Percentiles rank a stretch among this genome's conserved stretches.
Conservation (phyloP, 225 moss, liverwort and hornwort genomes). For the Polytrichum formosum region DNA sequence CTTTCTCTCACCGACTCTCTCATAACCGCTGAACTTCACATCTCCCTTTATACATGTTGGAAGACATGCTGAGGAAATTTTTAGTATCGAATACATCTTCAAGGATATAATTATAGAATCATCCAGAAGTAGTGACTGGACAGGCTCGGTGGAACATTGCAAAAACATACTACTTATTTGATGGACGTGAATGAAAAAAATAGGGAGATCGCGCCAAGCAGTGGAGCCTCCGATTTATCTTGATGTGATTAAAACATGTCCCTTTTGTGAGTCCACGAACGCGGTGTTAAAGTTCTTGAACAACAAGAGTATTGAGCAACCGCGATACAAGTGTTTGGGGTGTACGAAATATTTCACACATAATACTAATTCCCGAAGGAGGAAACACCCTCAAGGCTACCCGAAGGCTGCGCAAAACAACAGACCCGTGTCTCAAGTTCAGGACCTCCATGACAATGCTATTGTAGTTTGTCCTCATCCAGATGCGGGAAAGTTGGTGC, state of each 20-base stretch:
- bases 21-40: too few relatives aligned
- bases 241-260: neutral
- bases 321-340: neutral
- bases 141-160: too few relatives aligned
- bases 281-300: neutral
- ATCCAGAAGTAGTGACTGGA: too few relatives aligned
- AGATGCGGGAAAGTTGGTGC: neutral
- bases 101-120: too few relatives aligned
- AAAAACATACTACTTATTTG: too few relatives aligned
- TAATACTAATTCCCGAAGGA: neutral
- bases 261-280: neutral
- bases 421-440: too few relatives aligned
- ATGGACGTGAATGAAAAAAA: neutral
- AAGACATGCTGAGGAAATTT: too few relatives aligned
- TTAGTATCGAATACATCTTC: too few relatives aligned
- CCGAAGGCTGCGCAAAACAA: neutral
- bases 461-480: neutral
- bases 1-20: too few relatives aligned
- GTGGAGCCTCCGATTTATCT: neutral
- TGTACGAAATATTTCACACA: neutral
- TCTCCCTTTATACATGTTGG: too few relatives aligned
- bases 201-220: neutral
- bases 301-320: slow-evolving; percentile 1
- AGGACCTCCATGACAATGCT: neutral
- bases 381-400: neutral